Conservation (phyloP, 164 flowering plant genomes). For the Pachysandra terminalis region DNA sequence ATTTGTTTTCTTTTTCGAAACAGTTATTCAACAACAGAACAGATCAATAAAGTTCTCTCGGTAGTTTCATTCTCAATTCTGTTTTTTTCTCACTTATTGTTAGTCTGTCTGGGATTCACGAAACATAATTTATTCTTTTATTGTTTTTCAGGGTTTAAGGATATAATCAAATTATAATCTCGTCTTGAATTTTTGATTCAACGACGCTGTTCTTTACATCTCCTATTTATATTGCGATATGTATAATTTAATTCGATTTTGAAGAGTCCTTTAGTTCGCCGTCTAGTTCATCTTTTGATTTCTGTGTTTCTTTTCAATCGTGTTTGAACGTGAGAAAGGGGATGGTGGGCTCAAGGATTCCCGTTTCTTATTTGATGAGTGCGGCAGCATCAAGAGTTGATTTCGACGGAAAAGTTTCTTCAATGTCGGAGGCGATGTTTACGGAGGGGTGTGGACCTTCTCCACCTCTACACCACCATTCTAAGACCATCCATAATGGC, state of each 20-base stretch:
- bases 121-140: too few relatives aligned
- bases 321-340: neutral
- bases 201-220: too few relatives aligned
- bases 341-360: neutral
- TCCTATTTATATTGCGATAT: too few relatives aligned
- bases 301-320: neutral
- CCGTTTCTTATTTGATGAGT: neutral
- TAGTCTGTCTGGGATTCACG: too few relatives aligned
- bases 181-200: too few relatives aligned
- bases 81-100: neutral
- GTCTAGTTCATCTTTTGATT: neutral
- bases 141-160: too few relatives aligned
- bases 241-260: too few relatives aligned
- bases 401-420: conserved; percentile 22
- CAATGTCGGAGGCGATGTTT: conserved; percentile 1
- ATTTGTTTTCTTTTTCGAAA: neutral
- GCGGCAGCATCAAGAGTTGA: conserved; percentile 17
- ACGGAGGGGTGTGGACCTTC: conserved; percentile 29
- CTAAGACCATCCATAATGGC: conserved; percentile 23
- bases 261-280: too few relatives aligned
- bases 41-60: too few relatives aligned
- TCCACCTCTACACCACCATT: conserved; percentile 3
- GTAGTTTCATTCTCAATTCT: too few relatives aligned
- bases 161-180: too few relatives aligned
- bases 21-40: neutral